Evolutionary conservation across 2,329 filamentous ascomycete genomes (phyloP), one percentile per base, ranked within the genome.

Genomic region (Aaosphaeria pasadenensis): DNA sequence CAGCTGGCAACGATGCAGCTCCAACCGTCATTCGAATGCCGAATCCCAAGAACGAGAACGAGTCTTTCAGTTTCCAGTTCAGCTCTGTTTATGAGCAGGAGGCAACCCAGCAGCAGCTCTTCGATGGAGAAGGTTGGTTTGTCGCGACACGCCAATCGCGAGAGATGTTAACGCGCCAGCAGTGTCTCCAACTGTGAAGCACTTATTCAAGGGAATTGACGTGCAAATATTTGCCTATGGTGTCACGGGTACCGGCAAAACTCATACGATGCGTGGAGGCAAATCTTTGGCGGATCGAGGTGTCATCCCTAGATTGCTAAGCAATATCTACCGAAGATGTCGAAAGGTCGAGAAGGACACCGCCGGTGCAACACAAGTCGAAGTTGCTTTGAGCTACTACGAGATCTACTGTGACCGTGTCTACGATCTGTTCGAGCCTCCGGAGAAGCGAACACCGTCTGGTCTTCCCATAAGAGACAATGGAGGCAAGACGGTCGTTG

Each of bases 331-430:
- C 68, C 83, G 92, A 42, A 80, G 89, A 51, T 86, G 87, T 54
- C 88, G 90, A 71, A 95, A 95, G 76, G 85, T 94, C 13, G 81
- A 83, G 55, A 94, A 92, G 71, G 91, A 95, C 62, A 81, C 85
- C 2, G 77, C 79, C 4, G 88, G 85, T 7, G 76, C 83, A 44
- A 91, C 86, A 0, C 78, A 75, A 2, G 88, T 95, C 24, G 76
- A 83, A 6, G 89, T 96, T 11, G 78, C 83, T 9, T 79, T 96
- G 62, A 91, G 89, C 30, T 96, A 96, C 73, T 96, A 95, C 73
- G 91, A 96, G 69, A 96, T 96, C 57, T 96, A 96, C 73, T 96
- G 95, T 69, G 91, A 96, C 75, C 92, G 92, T 67, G 91, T 96
- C 17, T 96, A 86, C 63, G 91, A 96, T 67, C 76, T 96, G 31